These are phyloP conservation scores for Talaromyces adpressus DNA, from an alignment of 495 filamentous ascomycete genomes.

Conservation along the genomic window DNA sequence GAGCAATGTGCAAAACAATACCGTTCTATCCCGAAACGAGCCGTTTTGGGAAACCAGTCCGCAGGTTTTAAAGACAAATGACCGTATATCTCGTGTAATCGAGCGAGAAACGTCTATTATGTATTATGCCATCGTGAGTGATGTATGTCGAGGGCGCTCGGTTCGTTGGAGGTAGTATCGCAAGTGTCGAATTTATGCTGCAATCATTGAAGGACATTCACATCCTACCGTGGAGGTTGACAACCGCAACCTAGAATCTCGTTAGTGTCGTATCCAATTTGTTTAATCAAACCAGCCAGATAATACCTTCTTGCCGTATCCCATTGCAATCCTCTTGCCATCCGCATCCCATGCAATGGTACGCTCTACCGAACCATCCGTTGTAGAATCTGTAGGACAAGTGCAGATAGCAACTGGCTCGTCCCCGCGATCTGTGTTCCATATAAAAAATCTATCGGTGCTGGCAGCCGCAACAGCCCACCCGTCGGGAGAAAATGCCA, in stretches of 20 bases:
- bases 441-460: constrained; percentile 57
- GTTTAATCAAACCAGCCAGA: neutral
- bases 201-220: neutral
- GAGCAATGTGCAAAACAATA: neutral
- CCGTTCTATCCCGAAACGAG: neutral
- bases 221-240: constrained; percentile 32
- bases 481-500: constrained; percentile 68
- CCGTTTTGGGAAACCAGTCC: neutral
- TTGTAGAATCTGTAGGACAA: constrained; percentile 23
- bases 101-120: neutral
- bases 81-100: neutral
- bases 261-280: constrained; percentile 5
- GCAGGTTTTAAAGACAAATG: neutral
- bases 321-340: constrained; percentile 67
- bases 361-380: constrained; percentile 27
- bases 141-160: neutral
- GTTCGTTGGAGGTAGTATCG: neutral
- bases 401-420: constrained; percentile 61
- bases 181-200: neutral
- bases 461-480: constrained; percentile 63
- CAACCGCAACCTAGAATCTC: constrained; percentile 31
- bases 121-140: neutral
- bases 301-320: constrained; percentile 61
- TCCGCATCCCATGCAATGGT: constrained; percentile 71
- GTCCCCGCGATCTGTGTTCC: constrained; percentile 63